Percentiles rank a stretch among this genome's conserved stretches.
Evolutionary conservation across 2,329 filamentous ascomycete species (phyloP).

Genomic region (Chaetoscypha palmicola): DNA sequence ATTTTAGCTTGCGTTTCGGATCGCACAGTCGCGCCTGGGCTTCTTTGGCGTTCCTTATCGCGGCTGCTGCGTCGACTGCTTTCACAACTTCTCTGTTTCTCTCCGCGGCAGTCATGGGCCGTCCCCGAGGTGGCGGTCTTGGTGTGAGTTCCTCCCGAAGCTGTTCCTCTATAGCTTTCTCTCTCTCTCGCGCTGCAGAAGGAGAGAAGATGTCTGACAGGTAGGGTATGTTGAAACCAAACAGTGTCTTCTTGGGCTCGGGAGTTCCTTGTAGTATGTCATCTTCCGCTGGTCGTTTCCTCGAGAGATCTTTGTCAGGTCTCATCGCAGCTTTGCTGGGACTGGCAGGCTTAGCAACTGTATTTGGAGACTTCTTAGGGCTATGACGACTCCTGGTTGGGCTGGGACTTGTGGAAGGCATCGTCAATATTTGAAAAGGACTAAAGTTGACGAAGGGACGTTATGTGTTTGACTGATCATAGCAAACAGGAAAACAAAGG

Average conservation of each 20-base stretch:
- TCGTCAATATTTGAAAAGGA: neutral
- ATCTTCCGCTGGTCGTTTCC: neutral
- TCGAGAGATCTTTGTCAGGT: neutral
- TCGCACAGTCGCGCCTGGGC: slow-evolving; percentile 2
- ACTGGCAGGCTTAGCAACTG: neutral
- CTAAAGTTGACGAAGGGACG: neutral
- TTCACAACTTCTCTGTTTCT: neutral
- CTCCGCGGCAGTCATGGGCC: neutral
- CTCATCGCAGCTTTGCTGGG: neutral
- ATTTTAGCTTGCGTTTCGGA: slow-evolving; percentile 9
- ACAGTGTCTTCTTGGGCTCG: slow-evolving; percentile 1
- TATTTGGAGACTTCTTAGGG: neutral
- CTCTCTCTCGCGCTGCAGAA: neutral
- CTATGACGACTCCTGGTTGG: neutral
- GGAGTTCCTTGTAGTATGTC: neutral
- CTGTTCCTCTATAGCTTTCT: neutral
- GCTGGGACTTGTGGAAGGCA: neutral
- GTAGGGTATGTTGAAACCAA: neutral
- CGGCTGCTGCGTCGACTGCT: slow-evolving; percentile 3
- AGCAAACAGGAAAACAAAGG: neutral
- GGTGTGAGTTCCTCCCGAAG: neutral
- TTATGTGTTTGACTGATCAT: no score
- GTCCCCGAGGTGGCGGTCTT: neutral
- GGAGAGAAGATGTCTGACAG: slow-evolving; percentile 2
- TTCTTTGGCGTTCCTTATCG: neutral